Evolutionary conservation across 495 filamentous ascomycete species (phyloP).

Genomic region (Geopyxis carbonaria): DNA sequence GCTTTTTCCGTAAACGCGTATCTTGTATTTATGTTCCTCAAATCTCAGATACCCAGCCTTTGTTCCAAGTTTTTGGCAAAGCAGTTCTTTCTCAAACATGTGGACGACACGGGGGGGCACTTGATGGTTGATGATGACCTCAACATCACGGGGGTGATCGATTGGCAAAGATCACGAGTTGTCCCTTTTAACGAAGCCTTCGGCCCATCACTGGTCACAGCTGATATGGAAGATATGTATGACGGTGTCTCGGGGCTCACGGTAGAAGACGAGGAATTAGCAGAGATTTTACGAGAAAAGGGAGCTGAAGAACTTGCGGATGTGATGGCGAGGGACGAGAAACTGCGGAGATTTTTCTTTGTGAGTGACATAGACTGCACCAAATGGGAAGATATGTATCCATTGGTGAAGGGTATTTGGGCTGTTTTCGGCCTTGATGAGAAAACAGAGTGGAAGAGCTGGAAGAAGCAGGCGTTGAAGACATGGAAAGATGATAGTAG

Average conservation of each 20-base stretch:
- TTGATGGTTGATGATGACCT: conserved; percentile 31
- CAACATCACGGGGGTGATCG: conserved; percentile 32
- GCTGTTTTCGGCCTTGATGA: background rate
- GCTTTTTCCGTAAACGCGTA: too few species aligned
- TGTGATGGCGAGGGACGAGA: background rate
- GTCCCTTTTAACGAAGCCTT: conserved; percentile 12
- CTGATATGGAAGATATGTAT: conserved; percentile 24
- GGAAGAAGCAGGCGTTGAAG: too few species aligned
- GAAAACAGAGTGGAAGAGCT: too few species aligned
- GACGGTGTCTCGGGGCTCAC: conserved; percentile 10
- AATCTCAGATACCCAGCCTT: too few species aligned
- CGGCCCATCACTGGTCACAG: conserved; percentile 23
- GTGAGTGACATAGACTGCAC: background rate
- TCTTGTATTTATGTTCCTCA: too few species aligned
- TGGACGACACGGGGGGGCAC: conserved; percentile 33
- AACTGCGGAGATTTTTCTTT: background rate
- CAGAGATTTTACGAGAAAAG: background rate
- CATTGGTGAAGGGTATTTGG: background rate
- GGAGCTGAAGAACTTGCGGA: background rate
- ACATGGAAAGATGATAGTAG: too few species aligned
- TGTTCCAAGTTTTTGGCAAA: too few species aligned
- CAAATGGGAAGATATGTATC: background rate
- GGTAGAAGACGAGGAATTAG: background rate
- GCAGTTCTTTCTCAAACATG: conserved; percentile 31
- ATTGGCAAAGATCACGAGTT: conserved; percentile 30